These are phyloP conservation scores for Neonectria hederae DNA, from an alignment of 2,329 filamentous ascomycete species.

Conservation along the genomic window DNA sequence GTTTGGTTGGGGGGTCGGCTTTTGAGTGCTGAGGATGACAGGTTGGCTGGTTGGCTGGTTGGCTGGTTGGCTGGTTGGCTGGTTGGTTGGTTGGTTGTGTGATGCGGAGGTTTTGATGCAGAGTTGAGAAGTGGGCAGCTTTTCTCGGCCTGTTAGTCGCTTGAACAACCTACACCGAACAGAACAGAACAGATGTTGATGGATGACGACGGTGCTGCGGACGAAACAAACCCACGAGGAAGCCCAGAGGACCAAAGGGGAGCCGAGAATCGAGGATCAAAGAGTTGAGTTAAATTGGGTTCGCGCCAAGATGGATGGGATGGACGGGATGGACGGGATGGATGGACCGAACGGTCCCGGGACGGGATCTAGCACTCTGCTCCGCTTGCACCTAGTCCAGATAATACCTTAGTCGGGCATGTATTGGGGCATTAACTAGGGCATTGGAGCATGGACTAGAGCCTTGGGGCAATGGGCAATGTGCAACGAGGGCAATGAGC, in stretches of 20 bases:
- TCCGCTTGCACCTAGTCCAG: neutral
- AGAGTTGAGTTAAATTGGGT: constrained; percentile 19
- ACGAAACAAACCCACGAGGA: neutral
- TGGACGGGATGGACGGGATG: no score
- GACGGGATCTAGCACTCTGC: neutral
- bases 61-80: no score
- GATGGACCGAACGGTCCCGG: neutral
- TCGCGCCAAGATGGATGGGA: constrained; percentile 8
- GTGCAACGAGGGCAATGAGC: no score
- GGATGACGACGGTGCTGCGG: neutral
- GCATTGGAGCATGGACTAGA: no score
- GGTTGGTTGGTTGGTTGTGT: neutral
- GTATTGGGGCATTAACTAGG: no score
- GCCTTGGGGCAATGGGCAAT: no score
- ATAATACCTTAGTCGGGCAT: no score
- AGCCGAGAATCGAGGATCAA: constrained; percentile 1
- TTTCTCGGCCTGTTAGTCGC: neutral
- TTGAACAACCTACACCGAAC: neutral
- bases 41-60: no score
- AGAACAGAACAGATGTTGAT: neutral
- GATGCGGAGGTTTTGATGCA: neutral
- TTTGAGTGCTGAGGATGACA: neutral
- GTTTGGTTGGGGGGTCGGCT: neutral
- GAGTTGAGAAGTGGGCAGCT: neutral
- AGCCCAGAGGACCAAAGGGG: neutral